Evolutionary conservation across 148 eudicot species (phyloP), one percentile per base, ranked within the genome.

Genomic region (Simmondsia chinensis): DNA sequence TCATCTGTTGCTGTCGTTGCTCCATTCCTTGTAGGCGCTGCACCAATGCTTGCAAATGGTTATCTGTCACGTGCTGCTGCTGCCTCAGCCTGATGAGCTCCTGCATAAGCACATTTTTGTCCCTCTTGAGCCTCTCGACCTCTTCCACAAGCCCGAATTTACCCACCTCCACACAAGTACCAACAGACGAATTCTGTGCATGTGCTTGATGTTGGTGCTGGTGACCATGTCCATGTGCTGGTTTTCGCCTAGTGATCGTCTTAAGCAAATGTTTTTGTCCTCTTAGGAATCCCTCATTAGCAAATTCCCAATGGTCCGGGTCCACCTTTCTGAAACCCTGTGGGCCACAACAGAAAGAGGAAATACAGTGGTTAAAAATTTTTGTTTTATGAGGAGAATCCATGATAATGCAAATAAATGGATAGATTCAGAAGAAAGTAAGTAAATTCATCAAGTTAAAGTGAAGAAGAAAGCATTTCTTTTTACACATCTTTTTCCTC

Each of bases 281-380:
- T 54, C 85, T 64, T 56, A 78, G 47, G 48, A 78, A 78, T 18
- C 76, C 77, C 67, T 73, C 85, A 17, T 78, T 78, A 2, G 85
- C 85, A 61, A 78, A 78, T 61, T 78, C 85, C 80, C 80, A 78
- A 10, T 80, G 80, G 43, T 78, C 80, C 27, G 80, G 77, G 60
- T 78, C 80, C 42, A 78, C 80, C 56, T 78, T 78, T 43, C 72
- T 50, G 31, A 78, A 78, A 21, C 85, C 85, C 85, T 78, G 68
- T 46, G 20, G 6, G 28, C 10, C 39, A 29, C 13, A 28, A 10
- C 26, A 41, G 13, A 4, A 40, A 24, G 9, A 26, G 33, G 20
- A 15, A 7, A n/a, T 20, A 6, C 21, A 5, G 23, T 20, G 22
- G 13, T 17, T 21, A 43, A 21, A 43, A 7, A 16, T 30, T 23